A percentile compares a stretch with the other conserved stretches of the same genome.
These are phyloP conservation scores for Eleusine indica DNA, from an alignment of 176 grass and related monocot genomes.

Conservation along the genomic window DNA sequence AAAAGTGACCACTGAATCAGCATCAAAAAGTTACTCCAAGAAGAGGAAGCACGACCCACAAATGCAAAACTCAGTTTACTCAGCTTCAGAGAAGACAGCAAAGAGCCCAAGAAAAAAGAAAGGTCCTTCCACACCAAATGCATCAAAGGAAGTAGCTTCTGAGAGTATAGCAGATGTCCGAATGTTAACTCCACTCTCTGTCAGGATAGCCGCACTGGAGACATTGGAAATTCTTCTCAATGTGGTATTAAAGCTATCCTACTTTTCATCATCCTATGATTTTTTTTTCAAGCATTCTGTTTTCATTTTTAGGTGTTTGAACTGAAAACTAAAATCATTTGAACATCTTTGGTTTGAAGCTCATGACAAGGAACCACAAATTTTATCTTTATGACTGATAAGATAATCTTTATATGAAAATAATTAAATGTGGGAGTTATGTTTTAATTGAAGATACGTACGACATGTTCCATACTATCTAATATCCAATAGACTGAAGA, in stretches of 20 bases:
- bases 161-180: conserved; percentile 40
- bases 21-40: conserved; percentile 57
- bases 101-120: conserved; percentile 51
- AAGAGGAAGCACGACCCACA: conserved; percentile 71
- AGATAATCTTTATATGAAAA: not conserved
- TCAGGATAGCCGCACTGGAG: conserved; percentile 80
- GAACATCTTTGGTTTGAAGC: not conserved
- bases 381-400: not conserved
- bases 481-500: not conserved
- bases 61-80: conserved; percentile 37
- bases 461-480: not conserved
- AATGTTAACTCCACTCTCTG: conserved; percentile 46
- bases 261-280: conserved; percentile 6
- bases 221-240: conserved; percentile 82
- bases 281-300: not conserved
- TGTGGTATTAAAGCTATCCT: conserved; percentile 60
- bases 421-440: not conserved
- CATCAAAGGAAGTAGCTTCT: conserved; percentile 29
- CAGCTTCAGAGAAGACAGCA: conserved; percentile 37
- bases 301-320: not conserved
- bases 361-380: not conserved
- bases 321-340: not conserved
- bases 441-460: conserved; percentile 4
- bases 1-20: conserved; percentile 48
- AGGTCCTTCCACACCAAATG: conserved; percentile 32